Percentiles rank a stretch among this genome's conserved stretches.
phyloP scores from a whole-genome alignment of 768 basidiomycete species.

The Fistulinella prunicolor region DNA sequence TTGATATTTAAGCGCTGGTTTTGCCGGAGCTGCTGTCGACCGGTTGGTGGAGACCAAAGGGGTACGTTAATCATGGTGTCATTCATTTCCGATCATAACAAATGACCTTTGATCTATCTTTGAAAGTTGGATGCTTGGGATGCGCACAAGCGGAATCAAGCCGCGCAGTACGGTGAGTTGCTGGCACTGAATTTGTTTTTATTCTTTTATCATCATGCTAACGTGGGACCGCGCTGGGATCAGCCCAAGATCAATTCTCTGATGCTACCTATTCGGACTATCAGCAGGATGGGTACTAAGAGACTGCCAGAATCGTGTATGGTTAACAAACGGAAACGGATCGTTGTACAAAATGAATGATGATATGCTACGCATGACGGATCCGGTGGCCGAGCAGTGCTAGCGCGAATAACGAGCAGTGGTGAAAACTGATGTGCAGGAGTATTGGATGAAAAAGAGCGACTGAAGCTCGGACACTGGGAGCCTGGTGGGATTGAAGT shows the following conservation, averaged over 20 bases:
- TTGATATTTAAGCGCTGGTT: conserved; percentile 7
- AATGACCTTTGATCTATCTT: background rate
- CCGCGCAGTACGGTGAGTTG: conserved; percentile 1
- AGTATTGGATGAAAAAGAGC: too few relatives aligned
- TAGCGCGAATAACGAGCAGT: too few relatives aligned
- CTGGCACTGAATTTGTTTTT: background rate
- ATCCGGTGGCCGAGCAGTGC: too few relatives aligned
- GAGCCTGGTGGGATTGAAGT: too few relatives aligned
- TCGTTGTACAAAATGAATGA: too few relatives aligned
- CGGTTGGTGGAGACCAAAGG: conserved; percentile 20
- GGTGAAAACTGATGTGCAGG: too few relatives aligned
- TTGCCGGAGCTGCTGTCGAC: conserved; percentile 4
- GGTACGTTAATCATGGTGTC: conserved; percentile 1
- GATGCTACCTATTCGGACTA: too few relatives aligned
- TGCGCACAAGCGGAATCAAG: background rate
- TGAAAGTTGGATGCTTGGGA: conserved; percentile 7
- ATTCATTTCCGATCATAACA: background rate
- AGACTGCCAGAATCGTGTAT: too few relatives aligned
- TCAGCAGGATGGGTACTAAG: too few relatives aligned
- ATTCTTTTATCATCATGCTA: background rate
- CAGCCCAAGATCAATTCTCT: background rate
- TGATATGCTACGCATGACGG: too few relatives aligned
- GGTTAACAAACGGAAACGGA: too few relatives aligned
- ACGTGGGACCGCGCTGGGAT: background rate
- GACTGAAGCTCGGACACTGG: too few relatives aligned